Base-by-base conservation (phyloP, 108 stramenopile species). In the Cyclostephanos invisitatus region DNA sequence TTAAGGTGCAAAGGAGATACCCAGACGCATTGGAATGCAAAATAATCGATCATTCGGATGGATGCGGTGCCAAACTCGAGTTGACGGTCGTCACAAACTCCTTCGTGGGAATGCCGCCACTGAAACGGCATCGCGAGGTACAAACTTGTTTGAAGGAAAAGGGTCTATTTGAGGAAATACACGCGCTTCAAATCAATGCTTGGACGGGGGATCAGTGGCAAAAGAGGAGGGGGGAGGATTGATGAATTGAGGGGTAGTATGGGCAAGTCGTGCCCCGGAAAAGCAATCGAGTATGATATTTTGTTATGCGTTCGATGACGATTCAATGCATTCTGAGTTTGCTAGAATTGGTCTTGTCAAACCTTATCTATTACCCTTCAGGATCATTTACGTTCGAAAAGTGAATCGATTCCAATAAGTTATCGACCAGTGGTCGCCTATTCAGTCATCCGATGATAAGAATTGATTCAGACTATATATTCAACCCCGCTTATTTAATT, bases 151-250 rank as follows among this genome's bases (percentile, higher is more conserved):
- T 93, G 54, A 72, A 79, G 24, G 87, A 86, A 17, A 74, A 82
- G 64, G 81, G 81, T 35, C 58, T 92, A 40, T 83, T 78, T 54
- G 81, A 84, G 38, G 74, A 78, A 49, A 89, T 93, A 63, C 91
- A 93, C 80, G 89, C 91, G 9, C 70, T 93, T 58, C 85, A 89
- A 28, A 87, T 93, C 42, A 84, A 85, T 50, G 86, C 91, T 51
- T 93, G 89, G 86, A 93, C 91, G 32, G 86, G 83, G 17, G 75
- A 77, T 0, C 91, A 93, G 73, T 93, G 88, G 70, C 89, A 88
- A 54, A 72, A 70, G 20, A 88, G 88, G 68, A 86, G 85, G 62
- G 32, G 48, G 27, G 53, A 55, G 5, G 36, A 8, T 22, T 37
- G 63, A 64, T 7, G 63, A 64, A 38, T 22, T 44, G 0, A 63